Base-by-base conservation (phyloP, 169 alveolate species). In the Plasmodium cynomolgi region DNA sequence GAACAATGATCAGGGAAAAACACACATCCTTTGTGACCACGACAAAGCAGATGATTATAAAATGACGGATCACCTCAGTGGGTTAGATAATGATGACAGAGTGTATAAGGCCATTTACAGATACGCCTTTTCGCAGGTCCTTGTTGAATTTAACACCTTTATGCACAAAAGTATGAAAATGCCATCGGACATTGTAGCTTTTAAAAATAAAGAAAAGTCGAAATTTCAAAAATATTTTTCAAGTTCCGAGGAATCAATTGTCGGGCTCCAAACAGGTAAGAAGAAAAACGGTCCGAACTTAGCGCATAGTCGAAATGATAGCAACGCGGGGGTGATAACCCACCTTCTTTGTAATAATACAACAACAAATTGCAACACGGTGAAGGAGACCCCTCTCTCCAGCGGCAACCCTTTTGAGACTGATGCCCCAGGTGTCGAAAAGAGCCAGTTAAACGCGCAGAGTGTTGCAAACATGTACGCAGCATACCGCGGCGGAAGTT, bases 111-210 rank as follows among this genome's bases (percentile, higher is more conserved):
- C 93, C 6, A 77, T 86, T 31, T 86, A 86, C 71, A 86, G 56
- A 86, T 86, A 86, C 44, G 31, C 93, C 3, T 77, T 86, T 44
- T 86, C 93, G 15, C 93, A 86, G 68, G 93, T 86, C n/a, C 34
- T 86, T 41, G 47, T 44, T 75, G 93, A 86, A 79, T 86, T 86
- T 71, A 50, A 44, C 41, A 33, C 84, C 20, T 75, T 58, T 68
- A 41, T 39, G 44, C 58, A 90, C 56, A 81, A 81, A 41, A 81
- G 73, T 50, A 9, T 58, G 68, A 81, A 90, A 68, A 50, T 17
- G 23, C 94, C 94, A 13, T 90, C 94, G 1, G 94, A 74, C 34
- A 75, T 86, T 33, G 13, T 79, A n/a, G n/a, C 80, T 17, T 54
- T 39, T 79, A 86, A 47, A 50, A 86, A 77, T 23, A 54, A 75